Conservation (phyloP, 1,284 basidiomycete genomes). For the Neotropicomus parvogracilis region DNA sequence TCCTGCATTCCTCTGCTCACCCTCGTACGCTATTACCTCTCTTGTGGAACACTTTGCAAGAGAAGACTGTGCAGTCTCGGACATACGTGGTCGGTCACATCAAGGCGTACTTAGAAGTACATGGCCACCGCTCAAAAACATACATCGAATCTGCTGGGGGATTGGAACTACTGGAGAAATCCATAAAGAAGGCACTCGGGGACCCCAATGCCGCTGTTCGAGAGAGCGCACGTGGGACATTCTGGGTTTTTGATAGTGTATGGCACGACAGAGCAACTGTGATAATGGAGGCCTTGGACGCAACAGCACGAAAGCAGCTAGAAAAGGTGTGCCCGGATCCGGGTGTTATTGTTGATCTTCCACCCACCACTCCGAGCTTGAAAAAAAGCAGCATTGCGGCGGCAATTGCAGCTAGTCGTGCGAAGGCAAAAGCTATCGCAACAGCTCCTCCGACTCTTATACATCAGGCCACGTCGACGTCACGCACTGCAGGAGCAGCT, state of each 20-base stretch:
- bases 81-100: slow-evolving; percentile 65
- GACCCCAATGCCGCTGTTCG: slow-evolving; percentile 83
- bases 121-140: slow-evolving; percentile 59
- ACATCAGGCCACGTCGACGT: slow-evolving; percentile 71
- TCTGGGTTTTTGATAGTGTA: slow-evolving; percentile 76
- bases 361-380: slow-evolving; percentile 47
- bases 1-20: slow-evolving; percentile 68
- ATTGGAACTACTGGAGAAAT: slow-evolving; percentile 68
- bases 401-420: slow-evolving; percentile 77
- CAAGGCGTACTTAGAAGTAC: slow-evolving; percentile 68
- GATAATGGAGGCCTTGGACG: slow-evolving; percentile 72
- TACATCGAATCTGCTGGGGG: slow-evolving; percentile 65
- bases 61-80: slow-evolving; percentile 84
- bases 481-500: slow-evolving; percentile 44
- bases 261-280: slow-evolving; percentile 69
- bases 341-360: slow-evolving; percentile 37
- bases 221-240: slow-evolving; percentile 70
- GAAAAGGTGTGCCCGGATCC: slow-evolving; percentile 78
- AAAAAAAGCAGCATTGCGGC: slow-evolving; percentile 80
- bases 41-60: slow-evolving; percentile 71
- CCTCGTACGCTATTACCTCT: slow-evolving; percentile 71
- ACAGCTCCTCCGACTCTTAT: slow-evolving; percentile 70
- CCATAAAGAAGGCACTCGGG: slow-evolving; percentile 65
- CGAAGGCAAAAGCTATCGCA: slow-evolving; percentile 79
- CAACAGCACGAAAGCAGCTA: slow-evolving; percentile 73